Evolutionary conservation across 2,329 filamentous ascomycete genomes (phyloP), one percentile per base, ranked within the genome.

Genomic region (Colletotrichum chlorophyti): DNA sequence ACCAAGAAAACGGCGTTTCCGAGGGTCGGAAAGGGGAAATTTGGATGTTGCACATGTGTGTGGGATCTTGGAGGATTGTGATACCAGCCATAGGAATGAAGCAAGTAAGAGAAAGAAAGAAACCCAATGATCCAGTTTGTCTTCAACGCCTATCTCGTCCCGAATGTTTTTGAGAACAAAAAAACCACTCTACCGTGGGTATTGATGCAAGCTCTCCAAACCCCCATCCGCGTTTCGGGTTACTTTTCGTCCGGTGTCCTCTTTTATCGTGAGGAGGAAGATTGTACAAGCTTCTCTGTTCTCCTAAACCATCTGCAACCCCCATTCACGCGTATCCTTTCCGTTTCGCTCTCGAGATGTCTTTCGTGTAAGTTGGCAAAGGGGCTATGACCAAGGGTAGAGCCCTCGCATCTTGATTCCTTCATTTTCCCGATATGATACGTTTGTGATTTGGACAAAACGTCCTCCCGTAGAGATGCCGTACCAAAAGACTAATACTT

Each of bases 81-180:
- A 14, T 12, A n/a, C 46, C 11, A 11, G 51, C 35, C 41, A 26
- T 19, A 6, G 19, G n/a, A 11, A 24, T n/a, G n/a, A 27, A 35
- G 15, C 21, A 35, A 14, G 19, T 40, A 19, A 34, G 40, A 53
- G 32, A 32, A 29, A 46, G 32, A 29, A 49, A 49, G 27, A 57
- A 45, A 47, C 53, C 40, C 29, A 54, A 40, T 54, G 53, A 46
- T 60, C 57, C 57, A 55, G 35, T 55, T 58, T 66, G 63, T 71
- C 70, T 72, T 73, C 64, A 74, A 75, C 71, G 73, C 73, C 72
- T 71, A 72, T 67, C 66, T 70, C 69, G 67, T 71, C 64, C 68
- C 61, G n/a, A n/a, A n/a, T n/a, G 57, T 62, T 65, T 43, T 52
- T 37, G 34, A 52, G 47, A 53, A n/a, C n/a, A n/a, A 32, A 49